Percentiles rank a stretch among this genome's conserved stretches.
Conservation (phyloP, 2,329 filamentous ascomycete genomes). For the Pseudogymnoascus sp. region DNA sequence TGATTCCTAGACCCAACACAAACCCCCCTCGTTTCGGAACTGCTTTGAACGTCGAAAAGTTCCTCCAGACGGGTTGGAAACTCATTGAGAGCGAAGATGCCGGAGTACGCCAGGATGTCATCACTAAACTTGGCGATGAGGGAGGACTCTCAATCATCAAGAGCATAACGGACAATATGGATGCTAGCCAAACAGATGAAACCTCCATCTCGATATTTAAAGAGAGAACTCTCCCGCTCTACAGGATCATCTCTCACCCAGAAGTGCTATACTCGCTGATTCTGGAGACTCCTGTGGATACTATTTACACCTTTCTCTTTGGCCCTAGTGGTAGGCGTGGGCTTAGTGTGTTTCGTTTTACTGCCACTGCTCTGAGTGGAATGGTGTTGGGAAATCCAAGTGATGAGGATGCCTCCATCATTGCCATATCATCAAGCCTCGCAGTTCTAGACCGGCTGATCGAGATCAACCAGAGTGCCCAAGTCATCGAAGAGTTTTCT, state of each 20-base stretch:
- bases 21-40: constrained; percentile 12
- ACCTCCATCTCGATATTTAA: constrained; percentile 19
- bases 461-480: constrained; percentile 31
- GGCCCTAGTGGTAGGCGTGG: constrained; percentile 32
- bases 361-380: constrained; percentile 19
- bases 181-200: constrained; percentile 13
- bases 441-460: constrained; percentile 25
- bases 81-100: constrained; percentile 19
- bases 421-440: constrained; percentile 20
- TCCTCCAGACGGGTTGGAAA: constrained; percentile 20
- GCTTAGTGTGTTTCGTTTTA: constrained; percentile 28
- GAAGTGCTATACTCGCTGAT: constrained; percentile 34
- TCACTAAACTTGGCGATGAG: constrained; percentile 20
- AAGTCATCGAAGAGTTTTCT: constrained; percentile 21
- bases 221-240: constrained; percentile 31
- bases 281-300: constrained; percentile 33
- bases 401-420: constrained; percentile 14
- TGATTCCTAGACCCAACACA: constrained; percentile 19
- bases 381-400: constrained; percentile 14
- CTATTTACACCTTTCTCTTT: constrained; percentile 37
- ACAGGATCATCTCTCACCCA: constrained; percentile 32
- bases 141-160: constrained; percentile 20
- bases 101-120: constrained; percentile 19
- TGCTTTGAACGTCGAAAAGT: constrained; percentile 16
- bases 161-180: constrained; percentile 16